Evolutionary conservation across 2,329 filamentous ascomycete genomes (phyloP).

Genomic region (Annulohypoxylon truncatum): DNA sequence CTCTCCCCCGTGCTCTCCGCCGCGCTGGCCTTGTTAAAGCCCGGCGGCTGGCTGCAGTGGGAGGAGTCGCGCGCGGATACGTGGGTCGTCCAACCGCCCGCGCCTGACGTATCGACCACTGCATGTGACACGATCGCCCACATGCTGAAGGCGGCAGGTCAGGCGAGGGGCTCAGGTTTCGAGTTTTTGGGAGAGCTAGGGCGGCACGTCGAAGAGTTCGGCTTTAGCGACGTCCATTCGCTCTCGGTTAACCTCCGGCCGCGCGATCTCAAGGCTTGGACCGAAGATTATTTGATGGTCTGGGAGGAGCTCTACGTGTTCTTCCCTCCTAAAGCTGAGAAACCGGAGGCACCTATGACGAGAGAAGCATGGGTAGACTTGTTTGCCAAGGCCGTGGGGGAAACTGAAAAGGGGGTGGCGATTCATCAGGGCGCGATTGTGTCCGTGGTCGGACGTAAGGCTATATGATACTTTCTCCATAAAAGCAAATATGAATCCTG

Average conservation of each 20-base stretch:
- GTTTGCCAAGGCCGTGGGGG: conserved; percentile 38
- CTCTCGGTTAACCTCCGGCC: not conserved
- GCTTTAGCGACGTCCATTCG: conserved; percentile 26
- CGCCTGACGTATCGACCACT: conserved; percentile 15
- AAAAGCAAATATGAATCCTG: not conserved
- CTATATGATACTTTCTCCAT: not conserved
- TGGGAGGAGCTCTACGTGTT: conserved; percentile 41
- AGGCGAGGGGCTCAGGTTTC: conserved; percentile 19
- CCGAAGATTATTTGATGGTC: conserved; percentile 46
- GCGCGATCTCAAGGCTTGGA: conserved; percentile 44
- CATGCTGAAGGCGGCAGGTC: conserved; percentile 6
- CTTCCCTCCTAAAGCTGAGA: conserved; percentile 37
- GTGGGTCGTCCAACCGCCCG: conserved; percentile 33
- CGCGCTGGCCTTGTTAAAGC: conserved; percentile 39
- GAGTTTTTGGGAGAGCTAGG: conserved; percentile 27
- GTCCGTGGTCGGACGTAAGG: conserved; percentile 32
- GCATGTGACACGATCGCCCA: conserved; percentile 36
- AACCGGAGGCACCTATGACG: conserved; percentile 36
- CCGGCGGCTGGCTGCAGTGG: conserved; percentile 45
- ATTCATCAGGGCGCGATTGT: conserved; percentile 34
- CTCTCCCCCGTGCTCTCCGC: conserved; percentile 27
- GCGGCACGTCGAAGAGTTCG: conserved; percentile 18
- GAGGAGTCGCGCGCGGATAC: conserved; percentile 37
- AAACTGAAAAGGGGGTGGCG: conserved; percentile 45
- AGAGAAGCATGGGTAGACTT: conserved; percentile 38